A percentile compares a stretch with the other conserved stretches of the same genome.
Conservation (phyloP, 2,329 filamentous ascomycete genomes). For the Tricladium varicosporioides region DNA sequence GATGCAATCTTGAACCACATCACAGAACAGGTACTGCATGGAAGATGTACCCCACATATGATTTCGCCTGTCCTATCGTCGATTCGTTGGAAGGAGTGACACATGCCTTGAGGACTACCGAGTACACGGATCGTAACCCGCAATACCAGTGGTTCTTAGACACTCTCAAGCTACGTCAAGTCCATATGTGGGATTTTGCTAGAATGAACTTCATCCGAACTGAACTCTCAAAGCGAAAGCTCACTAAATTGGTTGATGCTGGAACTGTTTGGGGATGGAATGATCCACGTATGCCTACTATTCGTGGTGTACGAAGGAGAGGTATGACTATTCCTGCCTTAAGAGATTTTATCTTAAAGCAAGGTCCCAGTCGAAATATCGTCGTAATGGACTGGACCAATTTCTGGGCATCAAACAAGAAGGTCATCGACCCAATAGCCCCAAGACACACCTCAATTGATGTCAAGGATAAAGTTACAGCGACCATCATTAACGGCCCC, state of each 20-base stretch:
- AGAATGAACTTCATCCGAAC: slow-evolving; percentile 83
- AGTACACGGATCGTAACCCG: slow-evolving; percentile 83
- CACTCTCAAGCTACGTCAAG: slow-evolving; percentile 68
- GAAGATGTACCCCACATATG: slow-evolving; percentile 88
- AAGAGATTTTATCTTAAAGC: slow-evolving; percentile 80
- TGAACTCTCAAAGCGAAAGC: slow-evolving; percentile 81
- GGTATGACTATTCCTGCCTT: slow-evolving; percentile 78
- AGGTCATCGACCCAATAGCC: slow-evolving; percentile 75
- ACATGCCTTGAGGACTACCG: slow-evolving; percentile 78
- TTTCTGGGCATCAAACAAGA: slow-evolving; percentile 72
- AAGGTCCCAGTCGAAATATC: slow-evolving; percentile 80
- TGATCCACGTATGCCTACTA: slow-evolving; percentile 82
- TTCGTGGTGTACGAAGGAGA: slow-evolving; percentile 73
- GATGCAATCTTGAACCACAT: slow-evolving; percentile 87
- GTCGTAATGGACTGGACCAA: slow-evolving; percentile 80
- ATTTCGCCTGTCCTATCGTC: slow-evolving; percentile 80
- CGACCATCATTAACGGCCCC: slow-evolving; percentile 64
- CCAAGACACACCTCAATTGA: slow-evolving; percentile 73
- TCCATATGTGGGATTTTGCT: slow-evolving; percentile 83
- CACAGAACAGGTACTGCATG: slow-evolving; percentile 77
- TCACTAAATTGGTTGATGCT: slow-evolving; percentile 77
- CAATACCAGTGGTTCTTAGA: slow-evolving; percentile 86
- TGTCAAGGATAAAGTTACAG: slow-evolving; percentile 68
- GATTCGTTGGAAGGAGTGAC: slow-evolving; percentile 81
- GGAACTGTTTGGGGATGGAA: slow-evolving; percentile 82